Conservation (phyloP, 2,329 filamentous ascomycete species). For the Fusarium euwallaceae region DNA sequence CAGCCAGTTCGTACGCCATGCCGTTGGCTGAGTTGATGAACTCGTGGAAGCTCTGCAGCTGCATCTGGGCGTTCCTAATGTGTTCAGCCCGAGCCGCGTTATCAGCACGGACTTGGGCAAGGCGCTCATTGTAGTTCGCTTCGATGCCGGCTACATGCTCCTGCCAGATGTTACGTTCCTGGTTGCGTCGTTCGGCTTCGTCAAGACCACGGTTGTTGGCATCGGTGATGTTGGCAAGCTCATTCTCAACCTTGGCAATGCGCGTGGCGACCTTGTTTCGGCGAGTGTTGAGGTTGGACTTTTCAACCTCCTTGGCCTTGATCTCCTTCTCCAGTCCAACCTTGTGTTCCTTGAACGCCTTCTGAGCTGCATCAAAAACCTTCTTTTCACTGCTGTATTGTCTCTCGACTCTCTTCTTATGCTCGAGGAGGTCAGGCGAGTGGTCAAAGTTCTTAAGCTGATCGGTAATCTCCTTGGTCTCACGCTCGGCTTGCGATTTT, state of each 20-base stretch:
- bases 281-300: constrained; percentile 73
- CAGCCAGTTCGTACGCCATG: constrained; percentile 49
- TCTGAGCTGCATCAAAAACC: constrained; percentile 70
- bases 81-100: constrained; percentile 51
- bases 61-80: constrained; percentile 48
- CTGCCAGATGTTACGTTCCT: constrained; percentile 63
- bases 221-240: constrained; percentile 77
- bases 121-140: constrained; percentile 59
- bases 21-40: constrained; percentile 51
- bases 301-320: constrained; percentile 73
- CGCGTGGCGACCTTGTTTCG: constrained; percentile 79
- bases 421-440: constrained; percentile 72
- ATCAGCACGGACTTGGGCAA: constrained; percentile 54
- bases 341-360: constrained; percentile 70
- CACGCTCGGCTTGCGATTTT: constrained; percentile 73
- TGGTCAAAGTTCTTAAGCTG: constrained; percentile 73
- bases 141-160: constrained; percentile 62
- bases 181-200: constrained; percentile 71
- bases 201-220: constrained; percentile 75
- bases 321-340: constrained; percentile 72
- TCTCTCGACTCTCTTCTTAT: constrained; percentile 68
- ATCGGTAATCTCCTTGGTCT: constrained; percentile 67
- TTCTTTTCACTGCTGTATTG: constrained; percentile 68
- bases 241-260: constrained; percentile 79
- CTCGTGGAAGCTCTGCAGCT: constrained; percentile 51